Percentiles rank a stretch among this genome's conserved stretches.
Evolutionary conservation across 805 yeast species (phyloP).

Genomic region (Teunomyces lycoperdinae): DNA sequence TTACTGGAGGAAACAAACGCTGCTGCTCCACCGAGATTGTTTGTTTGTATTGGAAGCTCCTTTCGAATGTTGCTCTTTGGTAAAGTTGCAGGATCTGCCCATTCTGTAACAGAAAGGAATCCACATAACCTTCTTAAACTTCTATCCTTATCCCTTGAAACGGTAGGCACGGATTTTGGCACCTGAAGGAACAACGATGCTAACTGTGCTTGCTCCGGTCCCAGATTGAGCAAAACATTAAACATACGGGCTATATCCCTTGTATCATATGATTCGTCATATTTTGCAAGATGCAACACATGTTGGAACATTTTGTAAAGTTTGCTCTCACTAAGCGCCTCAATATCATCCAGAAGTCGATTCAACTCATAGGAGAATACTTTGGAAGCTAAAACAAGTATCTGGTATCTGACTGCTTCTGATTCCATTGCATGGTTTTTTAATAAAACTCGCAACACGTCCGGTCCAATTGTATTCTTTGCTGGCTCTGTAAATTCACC

Average conservation of each 20-base stretch:
- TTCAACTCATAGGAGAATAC: conserved; percentile 56
- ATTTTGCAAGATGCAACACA: conserved; percentile 61
- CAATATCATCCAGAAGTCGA: conserved; percentile 20
- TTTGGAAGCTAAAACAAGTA: conserved; percentile 72
- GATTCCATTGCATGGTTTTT: conserved; percentile 53
- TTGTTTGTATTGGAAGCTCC: conserved; percentile 15
- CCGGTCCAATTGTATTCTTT: conserved; percentile 58
- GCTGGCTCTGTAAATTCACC: conserved; percentile 65
- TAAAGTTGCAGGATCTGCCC: conserved; percentile 40
- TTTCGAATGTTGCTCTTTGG: conserved; percentile 33
- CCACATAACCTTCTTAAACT: conserved; percentile 1
- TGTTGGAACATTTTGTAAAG: conserved; percentile 55
- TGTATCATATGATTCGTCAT: conserved; percentile 72
- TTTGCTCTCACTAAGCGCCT: conserved; percentile 11
- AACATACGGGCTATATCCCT: conserved; percentile 83
- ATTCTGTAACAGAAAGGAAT: conserved; percentile 35
- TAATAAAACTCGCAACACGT: conserved; percentile 61
- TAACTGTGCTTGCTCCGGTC: conserved; percentile 46
- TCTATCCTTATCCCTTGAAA: background rate
- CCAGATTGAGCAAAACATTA: conserved; percentile 53
- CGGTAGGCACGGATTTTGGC: conserved; percentile 62
- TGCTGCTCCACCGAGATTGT: conserved; percentile 3
- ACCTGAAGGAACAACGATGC: conserved; percentile 73
- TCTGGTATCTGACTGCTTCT: conserved; percentile 64
- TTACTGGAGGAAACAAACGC: background rate